Evolutionary conservation across 331 rosid genomes (phyloP).

Genomic region (Saraca asoca): DNA sequence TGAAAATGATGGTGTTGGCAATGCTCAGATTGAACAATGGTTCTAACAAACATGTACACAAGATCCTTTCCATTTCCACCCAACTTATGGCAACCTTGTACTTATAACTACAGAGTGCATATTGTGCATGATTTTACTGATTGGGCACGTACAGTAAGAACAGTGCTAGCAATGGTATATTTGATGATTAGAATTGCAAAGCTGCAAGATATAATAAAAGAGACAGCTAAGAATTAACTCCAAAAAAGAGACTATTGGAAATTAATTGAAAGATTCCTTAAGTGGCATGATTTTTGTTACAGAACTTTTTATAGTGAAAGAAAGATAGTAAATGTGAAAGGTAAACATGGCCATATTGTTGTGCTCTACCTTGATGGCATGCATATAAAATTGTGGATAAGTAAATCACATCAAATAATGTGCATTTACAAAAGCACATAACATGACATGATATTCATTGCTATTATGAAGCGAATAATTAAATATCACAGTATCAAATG

Average conservation of each 20-base stretch:
- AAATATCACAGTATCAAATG: no score
- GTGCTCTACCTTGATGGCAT: neutral
- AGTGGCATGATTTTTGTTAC: no score
- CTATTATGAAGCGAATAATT: no score
- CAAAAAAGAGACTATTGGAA: no score
- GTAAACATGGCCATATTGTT: neutral
- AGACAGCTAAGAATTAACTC: no score
- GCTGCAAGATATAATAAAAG: no score
- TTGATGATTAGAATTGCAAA: neutral
- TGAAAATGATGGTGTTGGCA: conserved; percentile 1
- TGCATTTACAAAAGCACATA: neutral
- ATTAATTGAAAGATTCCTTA: no score
- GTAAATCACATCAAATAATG: neutral
- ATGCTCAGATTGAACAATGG: neutral
- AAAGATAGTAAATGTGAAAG: no score
- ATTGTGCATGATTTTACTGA: conserved; percentile 7
- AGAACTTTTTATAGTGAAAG: no score
- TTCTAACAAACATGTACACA: neutral
- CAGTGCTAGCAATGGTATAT: neutral
- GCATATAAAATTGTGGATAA: neutral
- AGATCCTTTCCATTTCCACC: conserved; percentile 1
- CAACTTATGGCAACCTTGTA: conserved; percentile 11
- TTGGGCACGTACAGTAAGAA: neutral
- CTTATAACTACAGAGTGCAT: neutral
- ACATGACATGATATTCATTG: neutral